Conservation (phyloP, 768 basidiomycete genomes). For the Lanmaoa pseudosensibilis region DNA sequence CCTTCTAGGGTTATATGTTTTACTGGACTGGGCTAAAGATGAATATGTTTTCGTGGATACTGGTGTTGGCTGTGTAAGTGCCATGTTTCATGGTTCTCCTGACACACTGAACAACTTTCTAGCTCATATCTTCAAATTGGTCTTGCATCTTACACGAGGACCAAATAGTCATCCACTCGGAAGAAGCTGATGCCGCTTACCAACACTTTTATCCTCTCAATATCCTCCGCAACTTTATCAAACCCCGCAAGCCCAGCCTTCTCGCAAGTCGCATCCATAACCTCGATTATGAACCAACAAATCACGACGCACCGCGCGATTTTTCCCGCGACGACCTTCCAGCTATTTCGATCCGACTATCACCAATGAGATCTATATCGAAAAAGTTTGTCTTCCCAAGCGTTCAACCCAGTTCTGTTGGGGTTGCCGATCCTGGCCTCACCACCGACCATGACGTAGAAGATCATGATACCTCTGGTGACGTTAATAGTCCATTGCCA, state of each 20-base stretch:
- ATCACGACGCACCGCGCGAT: conserved; percentile 4
- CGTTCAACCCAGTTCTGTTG: conserved; percentile 2
- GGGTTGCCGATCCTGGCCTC: background rate
- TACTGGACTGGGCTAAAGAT: conserved; percentile 63
- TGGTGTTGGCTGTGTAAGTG: conserved; percentile 68
- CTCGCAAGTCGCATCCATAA: conserved; percentile 9
- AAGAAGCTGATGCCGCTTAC: conserved; percentile 62
- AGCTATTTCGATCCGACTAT: conserved; percentile 40
- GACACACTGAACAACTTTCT: conserved; percentile 1
- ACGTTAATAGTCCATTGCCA: background rate
- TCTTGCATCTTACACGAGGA: conserved; percentile 68
- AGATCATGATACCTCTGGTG: background rate
- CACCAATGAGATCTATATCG: conserved; percentile 47
- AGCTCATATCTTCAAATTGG: conserved; percentile 74
- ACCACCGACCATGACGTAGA: background rate
- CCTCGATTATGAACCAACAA: conserved; percentile 1
- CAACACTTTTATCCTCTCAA: conserved; percentile 68
- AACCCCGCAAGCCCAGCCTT: conserved; percentile 26
- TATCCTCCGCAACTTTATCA: conserved; percentile 32
- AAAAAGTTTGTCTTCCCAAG: conserved; percentile 56
- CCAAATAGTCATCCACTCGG: conserved; percentile 73
- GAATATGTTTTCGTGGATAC: conserved; percentile 76
- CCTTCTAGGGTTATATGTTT: conserved; percentile 59
- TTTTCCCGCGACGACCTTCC: conserved; percentile 37
- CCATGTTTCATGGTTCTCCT: background rate